These are phyloP conservation scores for Entomortierella chlamydospora DNA, from an alignment of 192 early-diverging fungal species.

Conservation along the genomic window DNA sequence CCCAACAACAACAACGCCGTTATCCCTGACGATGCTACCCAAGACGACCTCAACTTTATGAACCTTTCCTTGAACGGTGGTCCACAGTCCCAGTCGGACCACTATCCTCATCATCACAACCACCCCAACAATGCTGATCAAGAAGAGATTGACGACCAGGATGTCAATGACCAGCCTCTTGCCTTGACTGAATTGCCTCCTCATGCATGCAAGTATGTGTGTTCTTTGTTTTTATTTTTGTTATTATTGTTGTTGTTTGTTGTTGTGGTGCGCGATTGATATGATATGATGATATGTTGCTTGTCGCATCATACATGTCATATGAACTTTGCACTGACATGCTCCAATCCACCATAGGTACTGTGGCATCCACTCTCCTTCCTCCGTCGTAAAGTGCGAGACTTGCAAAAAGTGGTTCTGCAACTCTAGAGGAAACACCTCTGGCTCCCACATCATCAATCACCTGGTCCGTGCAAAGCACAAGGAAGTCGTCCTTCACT, in stretches of 20 bases:
- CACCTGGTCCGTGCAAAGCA: slow-evolving; percentile 94
- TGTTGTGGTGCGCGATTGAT: not conserved
- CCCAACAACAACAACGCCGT: too few species aligned
- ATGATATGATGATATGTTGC: too few species aligned
- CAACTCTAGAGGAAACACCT: slow-evolving; percentile 89
- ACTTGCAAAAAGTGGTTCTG: slow-evolving; percentile 97
- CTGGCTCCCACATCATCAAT: slow-evolving; percentile 95
- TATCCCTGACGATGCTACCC: slow-evolving; percentile 43
- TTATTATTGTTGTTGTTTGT: not conserved
- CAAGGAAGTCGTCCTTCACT: slow-evolving; percentile 94
- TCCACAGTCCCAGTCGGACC: slow-evolving; percentile 53
- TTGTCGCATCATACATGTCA: too few species aligned
- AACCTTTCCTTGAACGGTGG: slow-evolving; percentile 29
- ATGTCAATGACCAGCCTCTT: slow-evolving; percentile 60
- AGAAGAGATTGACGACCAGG: slow-evolving; percentile 67
- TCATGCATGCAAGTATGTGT: slow-evolving; percentile 76
- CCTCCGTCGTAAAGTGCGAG: slow-evolving; percentile 92
- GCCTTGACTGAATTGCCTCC: slow-evolving; percentile 72
- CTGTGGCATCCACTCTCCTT: slow-evolving; percentile 91
- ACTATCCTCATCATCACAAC: slow-evolving; percentile 24
- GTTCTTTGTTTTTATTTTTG: slow-evolving; percentile 1
- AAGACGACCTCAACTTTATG: slow-evolving; percentile 64
- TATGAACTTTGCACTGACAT: not conserved
- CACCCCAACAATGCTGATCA: slow-evolving; percentile 12
- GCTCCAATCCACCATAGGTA: slow-evolving; percentile 65